A percentile compares a stretch with the other conserved stretches of the same genome.
These are phyloP conservation scores for Sclerotinia sclerotiorum DNA, from an alignment of 2,329 filamentous ascomycete species.

Conservation along the genomic window DNA sequence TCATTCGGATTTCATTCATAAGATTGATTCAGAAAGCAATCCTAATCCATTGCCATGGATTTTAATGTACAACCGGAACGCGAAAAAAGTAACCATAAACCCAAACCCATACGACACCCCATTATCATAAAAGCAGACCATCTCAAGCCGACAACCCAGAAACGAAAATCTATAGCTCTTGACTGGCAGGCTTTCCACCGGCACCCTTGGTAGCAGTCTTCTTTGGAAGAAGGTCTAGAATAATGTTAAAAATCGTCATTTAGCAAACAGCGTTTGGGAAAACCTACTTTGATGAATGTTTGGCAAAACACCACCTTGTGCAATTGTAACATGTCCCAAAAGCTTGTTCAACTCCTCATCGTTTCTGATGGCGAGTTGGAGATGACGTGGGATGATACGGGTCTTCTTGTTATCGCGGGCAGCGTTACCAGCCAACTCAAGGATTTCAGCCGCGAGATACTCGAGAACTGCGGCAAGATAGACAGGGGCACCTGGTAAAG, in stretches of 20 bases:
- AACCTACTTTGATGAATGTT: conserved; percentile 95
- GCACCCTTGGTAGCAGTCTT: conserved; percentile 85
- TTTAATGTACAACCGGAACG: conserved; percentile 70
- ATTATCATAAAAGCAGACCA: conserved; percentile 65
- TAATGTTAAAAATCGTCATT: conserved; percentile 32
- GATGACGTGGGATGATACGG: conserved; percentile 98
- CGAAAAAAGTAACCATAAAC: conserved; percentile 66
- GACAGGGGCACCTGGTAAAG: conserved; percentile 70
- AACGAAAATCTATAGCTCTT: conserved; percentile 79
- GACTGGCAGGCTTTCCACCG: conserved; percentile 83
- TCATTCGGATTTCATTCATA: conserved; percentile 38
- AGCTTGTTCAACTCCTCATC: conserved; percentile 99
- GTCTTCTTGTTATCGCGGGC: conserved; percentile 99
- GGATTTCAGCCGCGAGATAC: conserved; percentile 97
- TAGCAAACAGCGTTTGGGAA: not conserved
- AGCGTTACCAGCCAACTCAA: conserved; percentile 97
- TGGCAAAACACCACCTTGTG: conserved; percentile 93
- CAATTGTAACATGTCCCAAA: conserved; percentile 91
- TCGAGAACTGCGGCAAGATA: conserved; percentile 97
- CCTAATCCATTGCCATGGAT: conserved; percentile 55
- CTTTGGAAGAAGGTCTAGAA: conserved; percentile 94
- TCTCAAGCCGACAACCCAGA: conserved; percentile 55
- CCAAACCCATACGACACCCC: conserved; percentile 72
- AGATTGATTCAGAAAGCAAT: conserved; percentile 42
- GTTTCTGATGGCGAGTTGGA: conserved; percentile 98